These are phyloP conservation scores for Monosporascus sp. DNA, from an alignment of 2,329 filamentous ascomycete species.

Conservation along the genomic window DNA sequence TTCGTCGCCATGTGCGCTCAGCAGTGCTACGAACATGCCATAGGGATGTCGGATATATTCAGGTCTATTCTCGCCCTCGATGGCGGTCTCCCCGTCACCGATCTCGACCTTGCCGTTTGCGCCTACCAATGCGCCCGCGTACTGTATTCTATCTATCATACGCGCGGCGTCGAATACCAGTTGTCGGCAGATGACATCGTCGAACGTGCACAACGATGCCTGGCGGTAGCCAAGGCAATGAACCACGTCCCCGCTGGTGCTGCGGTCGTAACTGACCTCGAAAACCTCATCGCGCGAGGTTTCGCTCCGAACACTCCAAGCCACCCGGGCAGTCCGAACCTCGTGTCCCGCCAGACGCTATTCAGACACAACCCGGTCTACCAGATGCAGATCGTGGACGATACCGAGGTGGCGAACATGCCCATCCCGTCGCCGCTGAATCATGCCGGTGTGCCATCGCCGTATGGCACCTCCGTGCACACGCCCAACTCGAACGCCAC, in stretches of 20 bases:
- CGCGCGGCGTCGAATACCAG: conserved; percentile 36
- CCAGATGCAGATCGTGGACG: conserved; percentile 27
- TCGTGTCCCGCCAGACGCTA: conserved; percentile 20
- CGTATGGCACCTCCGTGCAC: conserved; percentile 18
- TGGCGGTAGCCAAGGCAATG: conserved; percentile 46
- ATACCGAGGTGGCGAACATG: conserved; percentile 23
- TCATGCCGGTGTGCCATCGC: conserved; percentile 16
- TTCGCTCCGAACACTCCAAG: conserved; percentile 30
- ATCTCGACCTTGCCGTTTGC: conserved; percentile 51
- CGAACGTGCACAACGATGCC: conserved; percentile 46
- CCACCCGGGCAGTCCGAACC: conserved; percentile 17
- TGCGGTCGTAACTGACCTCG: conserved; percentile 46
- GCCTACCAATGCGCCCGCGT: conserved; percentile 52
- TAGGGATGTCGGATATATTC: conserved; percentile 53
- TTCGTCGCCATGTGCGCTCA: conserved; percentile 47
- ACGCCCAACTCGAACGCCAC: conserved; percentile 18
- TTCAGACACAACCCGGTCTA: conserved; percentile 21
- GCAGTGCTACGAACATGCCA: conserved; percentile 49
- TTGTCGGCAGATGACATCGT: conserved; percentile 41
- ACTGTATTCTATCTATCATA: conserved; percentile 47
- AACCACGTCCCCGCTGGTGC: conserved; percentile 46
- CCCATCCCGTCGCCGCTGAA: conserved; percentile 23
- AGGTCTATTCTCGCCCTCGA: conserved; percentile 45
- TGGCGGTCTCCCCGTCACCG: conserved; percentile 46
- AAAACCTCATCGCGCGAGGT: conserved; percentile 45